phyloP scores from a whole-genome alignment of 164 flowering plant genomes.

The Akebia trifoliata region DNA sequence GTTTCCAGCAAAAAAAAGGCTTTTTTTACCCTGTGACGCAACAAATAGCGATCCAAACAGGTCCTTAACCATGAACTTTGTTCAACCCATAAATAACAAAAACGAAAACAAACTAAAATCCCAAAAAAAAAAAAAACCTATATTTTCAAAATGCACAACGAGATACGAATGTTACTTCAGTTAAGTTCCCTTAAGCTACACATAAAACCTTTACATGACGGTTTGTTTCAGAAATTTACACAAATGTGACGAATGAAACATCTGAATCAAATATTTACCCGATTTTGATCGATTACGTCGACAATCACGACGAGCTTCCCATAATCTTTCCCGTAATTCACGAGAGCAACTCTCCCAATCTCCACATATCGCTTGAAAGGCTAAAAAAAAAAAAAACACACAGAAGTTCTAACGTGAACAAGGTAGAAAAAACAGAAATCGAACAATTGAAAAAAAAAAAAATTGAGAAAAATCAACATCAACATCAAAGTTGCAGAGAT shows the following conservation, averaged over 20 bases:
- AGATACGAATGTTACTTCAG: too few species aligned
- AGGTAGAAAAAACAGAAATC: background rate
- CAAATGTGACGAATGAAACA: background rate
- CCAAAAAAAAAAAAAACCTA: too few species aligned
- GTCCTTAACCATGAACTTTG: too few species aligned
- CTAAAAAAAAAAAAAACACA: slow-evolving; percentile 2
- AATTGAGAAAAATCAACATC: background rate
- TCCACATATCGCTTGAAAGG: slow-evolving; percentile 20
- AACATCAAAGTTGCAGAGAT: background rate
- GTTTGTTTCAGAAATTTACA: too few species aligned
- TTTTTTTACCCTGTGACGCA: too few species aligned
- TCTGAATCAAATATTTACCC: background rate
- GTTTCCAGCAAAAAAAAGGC: too few species aligned
- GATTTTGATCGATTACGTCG: slow-evolving; percentile 14
- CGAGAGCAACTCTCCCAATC: slow-evolving; percentile 19
- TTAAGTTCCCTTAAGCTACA: too few species aligned
- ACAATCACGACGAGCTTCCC: slow-evolving; percentile 16
- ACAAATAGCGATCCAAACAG: too few species aligned
- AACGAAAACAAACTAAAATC: too few species aligned
- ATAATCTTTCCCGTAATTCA: slow-evolving; percentile 16
- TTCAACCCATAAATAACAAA: too few species aligned
- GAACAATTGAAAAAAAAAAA: background rate
- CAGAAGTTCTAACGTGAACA: background rate
- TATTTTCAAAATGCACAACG: too few species aligned
- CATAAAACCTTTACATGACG: too few species aligned